Evolutionary conservation across 345 rosid species (phyloP).

Genomic region (Salix udensis): DNA sequence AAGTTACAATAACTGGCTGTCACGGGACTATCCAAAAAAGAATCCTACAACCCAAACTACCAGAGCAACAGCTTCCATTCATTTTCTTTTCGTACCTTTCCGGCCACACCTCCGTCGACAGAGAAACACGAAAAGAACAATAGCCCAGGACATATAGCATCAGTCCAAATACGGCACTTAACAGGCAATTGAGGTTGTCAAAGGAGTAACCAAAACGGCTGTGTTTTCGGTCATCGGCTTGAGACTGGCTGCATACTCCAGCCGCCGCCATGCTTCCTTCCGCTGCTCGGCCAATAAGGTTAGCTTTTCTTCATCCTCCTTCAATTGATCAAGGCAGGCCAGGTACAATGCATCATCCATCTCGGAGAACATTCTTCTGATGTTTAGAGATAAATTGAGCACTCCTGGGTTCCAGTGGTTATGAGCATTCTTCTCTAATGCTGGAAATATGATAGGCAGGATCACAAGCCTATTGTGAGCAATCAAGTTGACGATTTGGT

Average conservation of each 20-base stretch:
- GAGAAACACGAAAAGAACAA: neutral
- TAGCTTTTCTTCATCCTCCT: slow-evolving; percentile 56
- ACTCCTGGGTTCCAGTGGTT: slow-evolving; percentile 86
- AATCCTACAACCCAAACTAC: slow-evolving; percentile 6
- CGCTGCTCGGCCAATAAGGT: slow-evolving; percentile 44
- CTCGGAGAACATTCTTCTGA: slow-evolving; percentile 70
- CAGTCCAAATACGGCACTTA: slow-evolving; percentile 13
- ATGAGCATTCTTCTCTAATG: slow-evolving; percentile 64
- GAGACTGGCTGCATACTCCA: slow-evolving; percentile 64
- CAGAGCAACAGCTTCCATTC: slow-evolving; percentile 13
- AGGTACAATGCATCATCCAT: slow-evolving; percentile 68
- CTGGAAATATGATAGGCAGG: slow-evolving; percentile 61
- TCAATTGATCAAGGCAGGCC: slow-evolving; percentile 54
- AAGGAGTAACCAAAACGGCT: slow-evolving; percentile 59
- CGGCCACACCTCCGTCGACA: neutral
- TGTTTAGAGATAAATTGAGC: slow-evolving; percentile 58
- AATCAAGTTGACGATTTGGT: slow-evolving; percentile 71
- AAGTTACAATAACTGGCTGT: slow-evolving; percentile 32
- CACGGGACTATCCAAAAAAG: slow-evolving; percentile 23
- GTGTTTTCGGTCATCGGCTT: slow-evolving; percentile 61
- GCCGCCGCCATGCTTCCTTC: slow-evolving; percentile 57
- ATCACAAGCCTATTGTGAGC: slow-evolving; percentile 62
- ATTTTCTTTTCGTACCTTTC: neutral
- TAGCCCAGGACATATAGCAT: neutral
- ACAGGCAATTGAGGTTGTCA: slow-evolving; percentile 48